Evolutionary conservation across 768 basidiomycete genomes (phyloP), one percentile per base, ranked within the genome.

Genomic region (Termitomyces sp.): DNA sequence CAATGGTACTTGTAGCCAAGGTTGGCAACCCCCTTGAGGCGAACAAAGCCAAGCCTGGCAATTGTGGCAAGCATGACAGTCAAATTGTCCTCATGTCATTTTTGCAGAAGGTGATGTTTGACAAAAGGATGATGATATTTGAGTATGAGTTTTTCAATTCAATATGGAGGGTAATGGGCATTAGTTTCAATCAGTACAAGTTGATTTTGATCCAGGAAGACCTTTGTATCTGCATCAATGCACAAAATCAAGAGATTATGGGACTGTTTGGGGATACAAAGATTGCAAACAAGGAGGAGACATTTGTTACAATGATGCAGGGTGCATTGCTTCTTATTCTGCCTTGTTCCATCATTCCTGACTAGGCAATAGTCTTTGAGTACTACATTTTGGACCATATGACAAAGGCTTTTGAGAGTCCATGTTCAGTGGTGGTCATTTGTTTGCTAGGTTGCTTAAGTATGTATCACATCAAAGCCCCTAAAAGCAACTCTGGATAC

Each of bases 61-160:
- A 99, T 71, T 87, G 97, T 69, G 97, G 97, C 46, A 99, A 98
- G 74, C 96, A 97, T 59, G 97, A 99, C 75, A 90, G 87, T 67
- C 97, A 99, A 71, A 95, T 99, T 64, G 88, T 99, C 49, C 77
- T 98, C 58, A 99, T 99, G 97, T 80, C 81, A 19, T 98, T 98
- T 80, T 76, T 98, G 68, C 97, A 99, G 71, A 98, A 97, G 70
- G 94, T 98, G 64, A 97, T 99, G 95, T 98, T 98, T 63, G 97
- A 99, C 71, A 96, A 99, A 76, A 85, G 97, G 51, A 98, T 99
- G 96, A 97, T 96, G 58, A 96, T 92, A 52, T 95, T 99, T 68
- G 97, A 98, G 74, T 98, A 98, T 70, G 97, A 98, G 72, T 98
- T 98, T 71, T 99, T 99, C 85, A 99, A 99, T 71, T 87, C 93